phyloP scores from a whole-genome alignment of 2,329 filamentous ascomycete genomes.

The Trichoderma polysporum region DNA sequence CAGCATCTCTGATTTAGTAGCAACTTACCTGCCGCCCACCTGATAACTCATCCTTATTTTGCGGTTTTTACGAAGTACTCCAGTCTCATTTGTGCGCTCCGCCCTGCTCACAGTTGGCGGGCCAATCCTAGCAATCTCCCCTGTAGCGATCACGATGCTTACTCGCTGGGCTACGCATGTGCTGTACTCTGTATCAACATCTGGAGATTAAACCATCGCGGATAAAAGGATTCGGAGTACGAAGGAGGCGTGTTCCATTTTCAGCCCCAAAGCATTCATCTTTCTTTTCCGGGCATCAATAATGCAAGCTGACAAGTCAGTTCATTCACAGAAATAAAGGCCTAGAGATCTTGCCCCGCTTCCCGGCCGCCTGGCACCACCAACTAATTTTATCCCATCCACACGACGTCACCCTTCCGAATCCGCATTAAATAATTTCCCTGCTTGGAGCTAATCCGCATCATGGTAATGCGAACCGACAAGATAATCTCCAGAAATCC shows the following conservation, averaged over 20 bases:
- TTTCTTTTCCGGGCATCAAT: background rate
- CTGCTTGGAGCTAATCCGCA: background rate
- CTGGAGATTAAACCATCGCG: background rate
- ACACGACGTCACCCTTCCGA: constrained; percentile 1
- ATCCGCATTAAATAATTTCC: constrained; percentile 8
- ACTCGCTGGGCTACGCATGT: background rate
- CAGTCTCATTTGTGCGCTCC: background rate
- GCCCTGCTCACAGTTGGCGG: background rate
- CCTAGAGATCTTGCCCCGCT: constrained; percentile 8
- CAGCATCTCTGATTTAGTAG: background rate
- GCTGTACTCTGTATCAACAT: background rate
- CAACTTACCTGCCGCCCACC: background rate
- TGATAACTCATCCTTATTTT: background rate
- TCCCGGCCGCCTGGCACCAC: background rate
- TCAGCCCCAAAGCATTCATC: no score
- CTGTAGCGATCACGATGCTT: background rate
- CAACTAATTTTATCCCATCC: background rate
- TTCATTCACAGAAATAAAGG: constrained; percentile 9
- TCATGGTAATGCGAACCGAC: background rate
- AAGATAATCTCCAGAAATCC: constrained; percentile 8
- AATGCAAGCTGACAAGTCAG: constrained; percentile 13
- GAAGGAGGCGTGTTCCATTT: background rate
- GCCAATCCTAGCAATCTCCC: background rate
- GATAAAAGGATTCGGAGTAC: background rate
- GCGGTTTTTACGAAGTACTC: background rate